Conservation (phyloP, 2,329 filamentous ascomycete species). For the Sporothrix globosa region DNA sequence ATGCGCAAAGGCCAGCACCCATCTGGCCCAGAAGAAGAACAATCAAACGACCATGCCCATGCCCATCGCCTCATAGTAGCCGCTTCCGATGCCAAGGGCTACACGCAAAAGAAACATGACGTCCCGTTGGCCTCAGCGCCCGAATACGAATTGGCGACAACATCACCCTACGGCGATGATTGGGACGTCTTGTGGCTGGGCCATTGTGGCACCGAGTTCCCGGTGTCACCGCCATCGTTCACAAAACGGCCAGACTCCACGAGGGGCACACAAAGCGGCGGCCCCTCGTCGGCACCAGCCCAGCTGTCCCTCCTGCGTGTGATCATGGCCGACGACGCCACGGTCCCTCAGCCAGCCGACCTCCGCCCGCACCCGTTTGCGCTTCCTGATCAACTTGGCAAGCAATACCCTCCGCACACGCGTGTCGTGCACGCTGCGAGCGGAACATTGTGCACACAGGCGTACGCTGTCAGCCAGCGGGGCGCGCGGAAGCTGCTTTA, state of each 20-base stretch:
- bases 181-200: conserved; percentile 61
- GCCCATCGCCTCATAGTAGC: not conserved
- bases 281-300: not conserved
- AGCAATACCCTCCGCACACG: conserved; percentile 48
- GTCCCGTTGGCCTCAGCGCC: conserved; percentile 32
- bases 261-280: not conserved
- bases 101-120: conserved; percentile 27
- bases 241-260: conserved; percentile 16
- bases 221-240: conserved; percentile 29
- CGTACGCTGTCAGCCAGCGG: conserved; percentile 51
- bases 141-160: conserved; percentile 32
- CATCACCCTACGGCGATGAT: conserved; percentile 53
- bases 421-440: conserved; percentile 50
- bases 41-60: not conserved
- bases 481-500: conserved; percentile 50
- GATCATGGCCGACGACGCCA: conserved; percentile 41
- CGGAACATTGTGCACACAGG: conserved; percentile 47
- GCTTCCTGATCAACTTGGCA: conserved; percentile 38
- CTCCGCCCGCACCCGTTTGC: conserved; percentile 46
- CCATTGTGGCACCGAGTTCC: conserved; percentile 50
- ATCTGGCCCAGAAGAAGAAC: not conserved
- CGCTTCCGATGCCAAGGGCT: conserved; percentile 32
- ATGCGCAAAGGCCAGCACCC: not conserved
- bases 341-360: conserved; percentile 44
- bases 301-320: conserved; percentile 33